Conservation (phyloP, 2,329 filamentous ascomycete genomes). For the Emmonsia crescens region DNA sequence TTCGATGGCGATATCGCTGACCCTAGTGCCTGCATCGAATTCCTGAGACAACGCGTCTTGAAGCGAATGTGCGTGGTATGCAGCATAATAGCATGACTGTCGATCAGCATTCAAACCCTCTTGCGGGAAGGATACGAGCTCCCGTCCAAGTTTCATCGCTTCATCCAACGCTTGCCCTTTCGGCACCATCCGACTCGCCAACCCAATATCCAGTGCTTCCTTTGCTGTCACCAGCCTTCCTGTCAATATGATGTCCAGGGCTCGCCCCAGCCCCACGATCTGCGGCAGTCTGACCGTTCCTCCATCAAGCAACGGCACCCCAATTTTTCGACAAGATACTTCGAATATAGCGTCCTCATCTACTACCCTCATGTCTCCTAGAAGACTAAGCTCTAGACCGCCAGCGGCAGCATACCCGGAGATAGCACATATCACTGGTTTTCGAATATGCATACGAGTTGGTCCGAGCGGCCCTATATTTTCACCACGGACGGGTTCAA, state of each 20-base stretch:
- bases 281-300: slow-evolving; percentile 44
- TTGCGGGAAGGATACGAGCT: slow-evolving; percentile 42
- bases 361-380: slow-evolving; percentile 44
- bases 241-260: slow-evolving; percentile 48
- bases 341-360: slow-evolving; percentile 46
- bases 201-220: slow-evolving; percentile 43
- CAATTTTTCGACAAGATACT: slow-evolving; percentile 45
- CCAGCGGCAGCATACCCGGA: slow-evolving; percentile 45
- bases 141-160: slow-evolving; percentile 38
- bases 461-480: slow-evolving; percentile 44
- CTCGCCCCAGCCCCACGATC: slow-evolving; percentile 43
- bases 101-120: slow-evolving; percentile 44
- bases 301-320: slow-evolving; percentile 43
- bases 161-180: slow-evolving; percentile 42
- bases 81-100: slow-evolving; percentile 39
- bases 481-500: slow-evolving; percentile 25
- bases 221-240: slow-evolving; percentile 39
- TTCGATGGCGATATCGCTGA: slow-evolving; percentile 24
- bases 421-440: slow-evolving; percentile 44
- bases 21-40: slow-evolving; percentile 34
- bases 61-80: slow-evolving; percentile 39
- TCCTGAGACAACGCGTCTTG: slow-evolving; percentile 42
- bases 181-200: slow-evolving; percentile 43
- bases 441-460: slow-evolving; percentile 39
- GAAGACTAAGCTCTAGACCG: slow-evolving; percentile 42